These are phyloP conservation scores for Chaetomiaceae sp. DNA, from an alignment of 2,329 filamentous ascomycete genomes.

Conservation along the genomic window DNA sequence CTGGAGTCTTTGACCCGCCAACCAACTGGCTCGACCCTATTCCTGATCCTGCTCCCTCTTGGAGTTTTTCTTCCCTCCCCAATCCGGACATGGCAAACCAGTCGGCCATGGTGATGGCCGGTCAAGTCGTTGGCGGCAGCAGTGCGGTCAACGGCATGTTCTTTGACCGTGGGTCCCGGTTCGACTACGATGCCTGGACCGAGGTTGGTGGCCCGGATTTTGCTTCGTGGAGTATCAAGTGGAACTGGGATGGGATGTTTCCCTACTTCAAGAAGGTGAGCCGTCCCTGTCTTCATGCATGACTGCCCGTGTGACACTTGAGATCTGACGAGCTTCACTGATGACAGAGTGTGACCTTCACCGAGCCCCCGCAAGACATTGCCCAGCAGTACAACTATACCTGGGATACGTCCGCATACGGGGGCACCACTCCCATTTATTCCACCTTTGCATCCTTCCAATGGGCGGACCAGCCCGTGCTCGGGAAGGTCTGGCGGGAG, in stretches of 20 bases:
- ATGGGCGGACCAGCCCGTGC: slow-evolving; percentile 28
- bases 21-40: slow-evolving; percentile 17
- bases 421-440: slow-evolving; percentile 31
- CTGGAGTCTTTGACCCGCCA: slow-evolving; percentile 27
- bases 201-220: slow-evolving; percentile 17
- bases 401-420: slow-evolving; percentile 28
- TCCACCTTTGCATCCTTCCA: slow-evolving; percentile 32
- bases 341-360: slow-evolving; percentile 31
- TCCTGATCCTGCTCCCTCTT: slow-evolving; percentile 3
- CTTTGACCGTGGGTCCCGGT: slow-evolving; percentile 34
- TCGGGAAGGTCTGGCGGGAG: slow-evolving; percentile 23
- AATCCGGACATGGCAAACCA: slow-evolving; percentile 26
- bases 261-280: slow-evolving; percentile 36
- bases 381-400: slow-evolving; percentile 22
- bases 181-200: slow-evolving; percentile 36
- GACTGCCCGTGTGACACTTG: background rate
- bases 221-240: slow-evolving; percentile 23
- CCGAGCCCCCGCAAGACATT: slow-evolving; percentile 24
- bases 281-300: too few species aligned
- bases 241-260: slow-evolving; percentile 35
- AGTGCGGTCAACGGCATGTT: slow-evolving; percentile 37
- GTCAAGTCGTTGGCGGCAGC: slow-evolving; percentile 35
- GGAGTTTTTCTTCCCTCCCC: slow-evolving; percentile 11
- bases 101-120: slow-evolving; percentile 29
- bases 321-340: too few species aligned